phyloP scores from a whole-genome alignment of 2,329 filamentous ascomycete species.

The Sclerotinia sclerotiorum region DNA sequence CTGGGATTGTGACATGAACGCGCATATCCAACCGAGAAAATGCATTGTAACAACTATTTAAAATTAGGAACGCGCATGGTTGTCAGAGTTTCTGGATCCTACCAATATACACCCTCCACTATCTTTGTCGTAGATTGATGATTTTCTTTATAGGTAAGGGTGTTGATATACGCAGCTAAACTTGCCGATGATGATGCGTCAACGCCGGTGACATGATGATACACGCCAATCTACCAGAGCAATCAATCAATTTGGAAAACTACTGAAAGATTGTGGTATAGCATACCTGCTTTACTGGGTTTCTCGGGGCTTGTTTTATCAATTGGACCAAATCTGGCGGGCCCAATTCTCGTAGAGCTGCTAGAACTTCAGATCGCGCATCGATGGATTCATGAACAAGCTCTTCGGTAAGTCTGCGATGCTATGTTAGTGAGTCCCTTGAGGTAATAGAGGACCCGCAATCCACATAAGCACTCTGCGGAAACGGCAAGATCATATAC shows the following conservation, averaged over 20 bases:
- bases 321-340: slow-evolving; percentile 95
- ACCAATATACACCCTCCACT: slow-evolving; percentile 93
- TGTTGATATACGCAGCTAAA: slow-evolving; percentile 97
- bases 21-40: slow-evolving; percentile 98
- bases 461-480: slow-evolving; percentile 1
- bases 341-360: slow-evolving; percentile 84
- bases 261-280: background rate
- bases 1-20: slow-evolving; percentile 94
- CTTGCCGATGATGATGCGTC: slow-evolving; percentile 97
- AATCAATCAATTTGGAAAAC: slow-evolving; percentile 26
- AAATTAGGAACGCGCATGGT: slow-evolving; percentile 37
- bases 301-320: slow-evolving; percentile 68
- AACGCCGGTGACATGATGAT: slow-evolving; percentile 96
- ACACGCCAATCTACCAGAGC: slow-evolving; percentile 71
- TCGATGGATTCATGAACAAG: slow-evolving; percentile 89
- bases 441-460: background rate
- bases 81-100: slow-evolving; percentile 38
- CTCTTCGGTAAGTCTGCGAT: slow-evolving; percentile 83
- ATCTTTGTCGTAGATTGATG: slow-evolving; percentile 80
- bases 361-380: slow-evolving; percentile 84
- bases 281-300: slow-evolving; percentile 55
- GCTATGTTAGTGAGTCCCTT: slow-evolving; percentile 27
- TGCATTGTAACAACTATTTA: slow-evolving; percentile 86
- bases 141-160: slow-evolving; percentile 84
- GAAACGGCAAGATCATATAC: slow-evolving; percentile 38